Evolutionary conservation across 2,329 filamentous ascomycete genomes (phyloP), one percentile per base, ranked within the genome.

Genomic region (Epichloe bromicola): DNA sequence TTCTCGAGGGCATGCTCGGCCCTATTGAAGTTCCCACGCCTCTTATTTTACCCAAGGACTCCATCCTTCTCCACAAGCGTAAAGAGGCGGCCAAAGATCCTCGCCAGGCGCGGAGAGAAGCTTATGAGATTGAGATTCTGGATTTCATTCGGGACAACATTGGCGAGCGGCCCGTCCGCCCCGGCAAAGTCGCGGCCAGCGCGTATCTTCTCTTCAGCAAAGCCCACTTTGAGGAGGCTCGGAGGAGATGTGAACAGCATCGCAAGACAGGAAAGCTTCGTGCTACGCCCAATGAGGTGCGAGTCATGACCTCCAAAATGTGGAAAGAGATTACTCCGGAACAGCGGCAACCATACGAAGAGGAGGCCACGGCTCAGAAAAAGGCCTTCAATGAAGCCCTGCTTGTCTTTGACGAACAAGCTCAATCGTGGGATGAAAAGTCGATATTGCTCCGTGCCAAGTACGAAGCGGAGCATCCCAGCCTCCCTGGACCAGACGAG

Each of bases 131-230:
- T 34, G 71, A 74, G 20, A 66, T 79, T 5, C 74, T 72, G 67
- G 70, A 74, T 50, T 68, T 77, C 52, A 72, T 82, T 51, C 64
- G 70, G 39, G 62, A 69, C 8, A 68, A 72, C 57, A 79, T 95
- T 44, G 91, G 91, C n/a, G 79, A 85, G 17, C 80, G 85, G 4
- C 86, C 88, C 0, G 70, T 76, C 51, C 83, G 80, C 48, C 90
- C 91, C 4, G 70, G 74, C 48, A 87, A 91, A 56, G 76, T 83
- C 1, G 81, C 84, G 0, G 81, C 85, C 4, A 97, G 94, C 61
- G 86, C 91, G 0, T 97, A 95, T 66, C 76, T 95, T 30, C 76
- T 96, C 47, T 98, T 86, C 68, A 91, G 89, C 63, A 94, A 89
- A 58, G 83, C 76, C 4, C 76, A 85, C 60, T 85, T 82, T 61